Percentiles rank a stretch among this genome's conserved stretches.
Evolutionary conservation across 805 yeast genomes (phyloP).

Genomic region (Lipomyces kockii): DNA sequence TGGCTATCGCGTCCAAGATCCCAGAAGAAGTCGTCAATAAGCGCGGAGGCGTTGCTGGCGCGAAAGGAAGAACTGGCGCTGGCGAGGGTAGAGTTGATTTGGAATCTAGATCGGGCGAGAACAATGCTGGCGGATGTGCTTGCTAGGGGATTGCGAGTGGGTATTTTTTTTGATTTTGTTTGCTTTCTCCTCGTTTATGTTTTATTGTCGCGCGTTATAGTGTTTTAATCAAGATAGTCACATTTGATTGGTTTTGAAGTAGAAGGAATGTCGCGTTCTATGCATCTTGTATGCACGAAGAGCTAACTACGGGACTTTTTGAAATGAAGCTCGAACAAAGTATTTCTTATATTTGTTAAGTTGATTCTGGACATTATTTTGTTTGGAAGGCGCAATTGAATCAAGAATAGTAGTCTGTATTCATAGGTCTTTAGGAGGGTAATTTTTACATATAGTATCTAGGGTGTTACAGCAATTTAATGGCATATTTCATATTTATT

Average conservation of each 20-base stretch:
- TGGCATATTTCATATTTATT: not conserved
- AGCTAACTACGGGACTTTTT: not conserved
- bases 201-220: not conserved
- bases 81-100: constrained; percentile 36
- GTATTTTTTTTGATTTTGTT: not conserved
- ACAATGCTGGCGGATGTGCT: constrained; percentile 32
- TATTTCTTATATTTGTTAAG: too few species aligned
- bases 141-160: constrained; percentile 19
- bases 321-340: not conserved
- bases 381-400: not conserved
- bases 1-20: constrained; percentile 85
- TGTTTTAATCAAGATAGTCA: not conserved
- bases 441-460: too few species aligned
- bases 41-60: constrained; percentile 32
- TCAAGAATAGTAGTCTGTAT: not conserved
- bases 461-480: not conserved
- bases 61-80: constrained; percentile 32
- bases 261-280: not conserved
- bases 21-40: constrained; percentile 54
- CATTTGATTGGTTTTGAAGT: not conserved
- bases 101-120: constrained; percentile 29
- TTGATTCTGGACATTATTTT: not conserved
- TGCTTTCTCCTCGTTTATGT: not conserved
- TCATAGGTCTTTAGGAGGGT: not conserved
- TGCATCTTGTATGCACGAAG: not conserved